phyloP scores from a whole-genome alignment of 2,329 filamentous ascomycete genomes.

The Trichophyton rubrum region DNA sequence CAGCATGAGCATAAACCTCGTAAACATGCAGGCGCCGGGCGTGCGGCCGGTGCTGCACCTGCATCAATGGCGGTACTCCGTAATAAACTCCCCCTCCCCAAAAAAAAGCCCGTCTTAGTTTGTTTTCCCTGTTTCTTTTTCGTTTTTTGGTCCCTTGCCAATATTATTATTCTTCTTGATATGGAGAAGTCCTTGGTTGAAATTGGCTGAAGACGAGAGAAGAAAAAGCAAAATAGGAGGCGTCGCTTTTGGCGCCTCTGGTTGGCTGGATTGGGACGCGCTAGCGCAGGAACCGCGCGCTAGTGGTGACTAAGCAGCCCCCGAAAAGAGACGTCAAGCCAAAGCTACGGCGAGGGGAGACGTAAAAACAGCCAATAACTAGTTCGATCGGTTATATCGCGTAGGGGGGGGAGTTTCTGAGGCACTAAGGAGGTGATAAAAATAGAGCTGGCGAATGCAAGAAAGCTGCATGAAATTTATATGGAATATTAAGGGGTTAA shows the following conservation, averaged over 20 bases:
- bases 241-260: background rate
- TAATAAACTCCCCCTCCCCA: background rate
- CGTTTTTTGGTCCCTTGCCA: too few species aligned
- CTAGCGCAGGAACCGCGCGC: conserved; percentile 8
- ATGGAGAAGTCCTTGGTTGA: too few species aligned
- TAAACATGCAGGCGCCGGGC: background rate
- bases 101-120: background rate
- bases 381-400: too few species aligned
- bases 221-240: background rate
- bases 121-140: too few species aligned
- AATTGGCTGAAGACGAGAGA: background rate
- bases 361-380: too few species aligned
- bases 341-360: background rate
- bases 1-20: background rate
- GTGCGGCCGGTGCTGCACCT: too few species aligned
- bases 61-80: background rate
- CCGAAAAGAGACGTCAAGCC: background rate
- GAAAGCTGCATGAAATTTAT: background rate
- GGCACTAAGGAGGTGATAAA: background rate
- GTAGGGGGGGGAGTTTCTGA: background rate
- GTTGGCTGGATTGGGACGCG: conserved; percentile 1
- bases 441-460: background rate
- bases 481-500: background rate
- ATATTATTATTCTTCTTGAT: too few species aligned
- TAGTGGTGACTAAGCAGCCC: conserved; percentile 4